Evolutionary conservation across 345 rosid species (phyloP).

Genomic region (Euphorbia tirucalli): DNA sequence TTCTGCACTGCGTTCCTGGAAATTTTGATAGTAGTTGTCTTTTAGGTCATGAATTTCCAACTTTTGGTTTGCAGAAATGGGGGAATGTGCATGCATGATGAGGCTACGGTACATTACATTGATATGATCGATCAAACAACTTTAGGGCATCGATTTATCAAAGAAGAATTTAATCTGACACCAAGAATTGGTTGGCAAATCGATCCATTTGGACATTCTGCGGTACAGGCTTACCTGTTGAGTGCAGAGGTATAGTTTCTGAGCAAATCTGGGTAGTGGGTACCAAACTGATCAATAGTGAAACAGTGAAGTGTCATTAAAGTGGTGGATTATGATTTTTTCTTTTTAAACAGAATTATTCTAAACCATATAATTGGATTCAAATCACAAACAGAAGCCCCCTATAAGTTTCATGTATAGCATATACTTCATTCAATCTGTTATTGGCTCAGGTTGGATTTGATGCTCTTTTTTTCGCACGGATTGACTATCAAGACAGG

Average conservation of each 20-base stretch:
- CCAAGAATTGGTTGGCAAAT: conserved; percentile 63
- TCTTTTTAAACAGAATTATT: neutral
- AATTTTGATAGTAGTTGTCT: neutral
- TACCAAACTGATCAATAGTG: neutral
- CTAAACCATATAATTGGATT: neutral
- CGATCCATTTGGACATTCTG: conserved; percentile 60
- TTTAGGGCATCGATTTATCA: conserved; percentile 49
- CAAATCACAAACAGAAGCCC: neutral
- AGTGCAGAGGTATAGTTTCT: conserved; percentile 43
- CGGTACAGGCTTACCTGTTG: conserved; percentile 48
- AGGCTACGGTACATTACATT: conserved; percentile 44
- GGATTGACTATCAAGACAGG: conserved; percentile 61
- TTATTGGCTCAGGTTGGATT: conserved; percentile 47
- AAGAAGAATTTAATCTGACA: conserved; percentile 42
- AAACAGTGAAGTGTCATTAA: neutral
- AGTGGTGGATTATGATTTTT: neutral
- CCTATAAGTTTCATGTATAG: neutral
- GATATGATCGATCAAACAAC: conserved; percentile 61
- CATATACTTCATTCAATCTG: conserved; percentile 5
- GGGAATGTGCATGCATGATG: conserved; percentile 57
- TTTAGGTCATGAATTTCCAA: conserved; percentile 2
- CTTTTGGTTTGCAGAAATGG: conserved; percentile 47
- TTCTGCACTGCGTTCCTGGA: neutral
- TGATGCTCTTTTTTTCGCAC: conserved; percentile 46
- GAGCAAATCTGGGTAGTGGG: neutral